Conservation (phyloP, 768 basidiomycete species). For the Lactifluus piperatus region DNA sequence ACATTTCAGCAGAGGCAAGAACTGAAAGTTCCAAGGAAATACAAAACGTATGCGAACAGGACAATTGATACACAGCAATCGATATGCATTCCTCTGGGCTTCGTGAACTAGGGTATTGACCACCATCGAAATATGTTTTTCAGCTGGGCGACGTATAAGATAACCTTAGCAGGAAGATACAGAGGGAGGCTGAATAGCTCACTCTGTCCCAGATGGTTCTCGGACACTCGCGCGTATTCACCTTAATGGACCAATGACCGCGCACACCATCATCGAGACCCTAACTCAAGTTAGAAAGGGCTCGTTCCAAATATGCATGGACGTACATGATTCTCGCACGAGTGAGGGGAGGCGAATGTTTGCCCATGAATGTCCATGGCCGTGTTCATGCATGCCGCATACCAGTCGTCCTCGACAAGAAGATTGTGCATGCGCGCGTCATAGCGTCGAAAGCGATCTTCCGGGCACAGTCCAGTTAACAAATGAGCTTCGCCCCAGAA, state of each 20-base stretch:
- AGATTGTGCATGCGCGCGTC: slow-evolving; percentile 21
- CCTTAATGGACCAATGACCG: slow-evolving; percentile 7
- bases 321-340: slow-evolving; percentile 7
- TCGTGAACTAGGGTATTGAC: background rate
- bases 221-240: slow-evolving; percentile 10
- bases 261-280: slow-evolving; percentile 13
- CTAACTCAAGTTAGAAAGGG: background rate
- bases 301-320: background rate
- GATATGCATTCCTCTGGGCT: background rate
- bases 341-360: background rate
- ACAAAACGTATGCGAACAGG: background rate
- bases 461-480: slow-evolving; percentile 1
- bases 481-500: slow-evolving; percentile 15
- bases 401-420: slow-evolving; percentile 22
- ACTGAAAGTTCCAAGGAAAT: background rate
- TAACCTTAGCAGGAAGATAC: background rate
- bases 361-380: background rate
- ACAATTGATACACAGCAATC: background rate
- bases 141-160: background rate
- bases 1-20: background rate
- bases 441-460: slow-evolving; percentile 7
- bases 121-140: slow-evolving; percentile 5
- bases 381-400: slow-evolving; percentile 19
- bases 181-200: background rate
- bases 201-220: slow-evolving; percentile 17